These are phyloP conservation scores for Dysphania ambrosioides DNA, from an alignment of 148 eudicot genomes.

Conservation along the genomic window DNA sequence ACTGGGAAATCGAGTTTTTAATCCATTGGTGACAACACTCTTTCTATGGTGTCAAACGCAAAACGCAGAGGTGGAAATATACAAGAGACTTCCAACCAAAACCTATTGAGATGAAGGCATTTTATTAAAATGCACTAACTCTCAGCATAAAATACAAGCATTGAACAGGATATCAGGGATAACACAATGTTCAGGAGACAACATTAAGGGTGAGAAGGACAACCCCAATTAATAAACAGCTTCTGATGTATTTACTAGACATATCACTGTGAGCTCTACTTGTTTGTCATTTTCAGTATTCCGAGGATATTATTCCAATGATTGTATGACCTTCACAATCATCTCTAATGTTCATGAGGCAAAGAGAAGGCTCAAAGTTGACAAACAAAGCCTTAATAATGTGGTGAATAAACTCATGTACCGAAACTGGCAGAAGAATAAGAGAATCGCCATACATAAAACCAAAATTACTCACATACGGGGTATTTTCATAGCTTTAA, in stretches of 20 bases:
- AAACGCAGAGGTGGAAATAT: neutral
- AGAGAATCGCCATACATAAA: neutral
- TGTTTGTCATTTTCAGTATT: neutral
- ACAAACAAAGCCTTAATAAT: neutral
- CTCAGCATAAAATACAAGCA: neutral
- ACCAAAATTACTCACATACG: neutral
- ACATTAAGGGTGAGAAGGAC: neutral
- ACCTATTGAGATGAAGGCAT: neutral
- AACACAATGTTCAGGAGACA: neutral
- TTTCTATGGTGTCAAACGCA: neutral
- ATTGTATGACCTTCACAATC: neutral
- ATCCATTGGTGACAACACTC: neutral
- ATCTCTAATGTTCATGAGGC: neutral
- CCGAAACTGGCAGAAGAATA: neutral
- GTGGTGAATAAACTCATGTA: neutral
- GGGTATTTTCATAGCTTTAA: neutral
- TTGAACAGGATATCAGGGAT: neutral
- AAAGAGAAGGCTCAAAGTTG: neutral
- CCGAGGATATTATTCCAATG: neutral
- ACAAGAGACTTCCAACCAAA: neutral
- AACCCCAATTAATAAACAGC: neutral
- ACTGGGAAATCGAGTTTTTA: neutral
- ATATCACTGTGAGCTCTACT: neutral
- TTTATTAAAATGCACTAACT: neutral
- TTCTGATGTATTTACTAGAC: neutral